Conservation (phyloP, 495 filamentous ascomycete genomes). For the Penicillium simplicissimum region DNA sequence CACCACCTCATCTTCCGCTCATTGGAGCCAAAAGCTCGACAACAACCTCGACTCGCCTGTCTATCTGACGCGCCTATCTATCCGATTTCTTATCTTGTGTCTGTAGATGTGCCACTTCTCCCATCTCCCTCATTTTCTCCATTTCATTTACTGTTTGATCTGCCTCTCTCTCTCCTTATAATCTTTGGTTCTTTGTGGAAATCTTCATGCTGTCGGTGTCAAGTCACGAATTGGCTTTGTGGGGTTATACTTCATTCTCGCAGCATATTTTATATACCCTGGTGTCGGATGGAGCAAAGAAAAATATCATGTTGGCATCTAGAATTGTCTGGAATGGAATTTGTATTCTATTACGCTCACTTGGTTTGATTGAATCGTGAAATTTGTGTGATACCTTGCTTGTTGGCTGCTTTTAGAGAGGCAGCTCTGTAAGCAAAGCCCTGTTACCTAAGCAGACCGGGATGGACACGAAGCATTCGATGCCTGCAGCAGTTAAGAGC, state of each 20-base stretch:
- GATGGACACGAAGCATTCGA: neutral
- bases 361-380: constrained; percentile 15
- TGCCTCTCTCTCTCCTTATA: constrained; percentile 16
- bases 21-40: neutral
- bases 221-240: constrained; percentile 3
- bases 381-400: neutral
- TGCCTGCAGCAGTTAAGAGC: neutral
- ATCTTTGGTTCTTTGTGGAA: constrained; percentile 19
- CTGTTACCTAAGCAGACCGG: no score
- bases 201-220: constrained; percentile 13
- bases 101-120: constrained; percentile 23
- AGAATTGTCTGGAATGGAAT: constrained; percentile 28
- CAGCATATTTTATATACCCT: constrained; percentile 42
- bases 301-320: constrained; percentile 23
- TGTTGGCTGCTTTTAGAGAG: neutral
- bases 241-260: constrained; percentile 21
- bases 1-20: neutral
- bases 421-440: neutral
- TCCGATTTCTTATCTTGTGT: constrained; percentile 10
- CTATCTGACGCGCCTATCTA: neutral
- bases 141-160: constrained; percentile 17
- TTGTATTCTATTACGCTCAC: constrained; percentile 24
- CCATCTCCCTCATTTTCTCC: constrained; percentile 17
- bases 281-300: constrained; percentile 29
- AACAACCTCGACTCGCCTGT: neutral